Evolutionary conservation across 2,329 filamentous ascomycete genomes (phyloP).

Genomic region (Nemania abortiva): DNA sequence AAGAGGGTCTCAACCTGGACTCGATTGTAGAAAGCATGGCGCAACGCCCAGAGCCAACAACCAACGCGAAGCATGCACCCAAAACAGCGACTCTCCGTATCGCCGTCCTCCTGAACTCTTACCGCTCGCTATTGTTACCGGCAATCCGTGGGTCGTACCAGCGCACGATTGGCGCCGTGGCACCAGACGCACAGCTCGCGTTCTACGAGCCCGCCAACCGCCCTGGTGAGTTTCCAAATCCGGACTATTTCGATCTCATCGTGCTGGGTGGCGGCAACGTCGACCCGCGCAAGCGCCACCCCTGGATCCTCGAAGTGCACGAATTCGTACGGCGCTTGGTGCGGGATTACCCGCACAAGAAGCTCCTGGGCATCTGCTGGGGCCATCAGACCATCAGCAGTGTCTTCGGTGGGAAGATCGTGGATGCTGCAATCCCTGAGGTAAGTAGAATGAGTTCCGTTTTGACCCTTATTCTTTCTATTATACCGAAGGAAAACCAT

Average conservation of each 20-base stretch:
- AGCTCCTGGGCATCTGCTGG: slow-evolving; percentile 61
- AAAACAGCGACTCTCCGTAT: slow-evolving; percentile 45
- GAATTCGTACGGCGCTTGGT: slow-evolving; percentile 55
- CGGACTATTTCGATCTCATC: slow-evolving; percentile 56
- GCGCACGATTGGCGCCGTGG: slow-evolving; percentile 51
- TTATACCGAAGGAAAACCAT: background rate
- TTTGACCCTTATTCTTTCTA: background rate
- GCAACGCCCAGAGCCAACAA: slow-evolving; percentile 13
- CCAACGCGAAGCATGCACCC: slow-evolving; percentile 10
- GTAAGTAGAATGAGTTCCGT: slow-evolving; percentile 44
- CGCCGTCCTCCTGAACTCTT: slow-evolving; percentile 56
- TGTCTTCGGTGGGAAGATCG: slow-evolving; percentile 55
- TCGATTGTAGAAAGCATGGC: slow-evolving; percentile 6
- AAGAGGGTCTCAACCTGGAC: slow-evolving; percentile 6
- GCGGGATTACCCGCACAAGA: slow-evolving; percentile 49
- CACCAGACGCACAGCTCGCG: slow-evolving; percentile 47
- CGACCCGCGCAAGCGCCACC: slow-evolving; percentile 55
- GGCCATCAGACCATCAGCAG: slow-evolving; percentile 59
- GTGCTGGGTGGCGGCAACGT: slow-evolving; percentile 58
- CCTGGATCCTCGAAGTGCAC: slow-evolving; percentile 59
- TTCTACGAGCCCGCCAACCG: slow-evolving; percentile 56
- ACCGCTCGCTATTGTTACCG: slow-evolving; percentile 52
- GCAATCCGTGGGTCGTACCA: slow-evolving; percentile 54
- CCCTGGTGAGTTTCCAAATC: slow-evolving; percentile 53
- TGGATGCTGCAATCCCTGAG: slow-evolving; percentile 55